Evolutionary conservation across 2,329 filamentous ascomycete genomes (phyloP).

Genomic region (Neofusicoccum laricinum): DNA sequence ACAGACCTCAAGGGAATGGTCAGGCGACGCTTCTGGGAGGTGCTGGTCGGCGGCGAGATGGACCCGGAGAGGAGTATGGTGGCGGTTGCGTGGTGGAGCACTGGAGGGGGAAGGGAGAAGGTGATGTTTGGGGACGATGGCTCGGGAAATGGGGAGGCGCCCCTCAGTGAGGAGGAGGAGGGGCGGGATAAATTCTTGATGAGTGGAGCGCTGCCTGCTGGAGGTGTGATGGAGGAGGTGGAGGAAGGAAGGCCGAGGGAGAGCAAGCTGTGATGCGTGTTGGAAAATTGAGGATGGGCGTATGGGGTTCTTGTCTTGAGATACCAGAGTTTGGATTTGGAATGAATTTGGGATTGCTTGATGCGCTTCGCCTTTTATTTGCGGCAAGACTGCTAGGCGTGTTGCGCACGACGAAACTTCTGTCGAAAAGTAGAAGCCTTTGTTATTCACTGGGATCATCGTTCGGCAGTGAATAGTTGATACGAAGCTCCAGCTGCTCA

Average conservation of each 20-base stretch:
- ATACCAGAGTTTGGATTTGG: neutral
- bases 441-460: no score
- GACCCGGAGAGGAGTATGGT: slow-evolving; percentile 78
- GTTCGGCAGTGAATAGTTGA: no score
- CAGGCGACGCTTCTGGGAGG: slow-evolving; percentile 73
- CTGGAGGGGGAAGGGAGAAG: slow-evolving; percentile 57
- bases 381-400: no score
- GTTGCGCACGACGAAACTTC: no score
- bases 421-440: no score
- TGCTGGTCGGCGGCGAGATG: slow-evolving; percentile 78
- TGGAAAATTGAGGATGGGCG: neutral
- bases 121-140: slow-evolving; percentile 51
- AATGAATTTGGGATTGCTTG: neutral
- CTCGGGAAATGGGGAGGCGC: slow-evolving; percentile 50
- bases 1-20: slow-evolving; percentile 61
- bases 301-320: neutral
- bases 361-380: neutral
- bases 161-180: slow-evolving; percentile 21
- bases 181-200: slow-evolving; percentile 44
- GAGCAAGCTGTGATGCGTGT: slow-evolving; percentile 43
- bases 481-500: neutral
- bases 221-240: slow-evolving; percentile 15
- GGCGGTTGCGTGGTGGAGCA: slow-evolving; percentile 84
- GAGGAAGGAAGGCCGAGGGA: slow-evolving; percentile 27
- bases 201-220: slow-evolving; percentile 51